Conservation (phyloP, 768 basidiomycete genomes). For the Russula ochroleuca region DNA sequence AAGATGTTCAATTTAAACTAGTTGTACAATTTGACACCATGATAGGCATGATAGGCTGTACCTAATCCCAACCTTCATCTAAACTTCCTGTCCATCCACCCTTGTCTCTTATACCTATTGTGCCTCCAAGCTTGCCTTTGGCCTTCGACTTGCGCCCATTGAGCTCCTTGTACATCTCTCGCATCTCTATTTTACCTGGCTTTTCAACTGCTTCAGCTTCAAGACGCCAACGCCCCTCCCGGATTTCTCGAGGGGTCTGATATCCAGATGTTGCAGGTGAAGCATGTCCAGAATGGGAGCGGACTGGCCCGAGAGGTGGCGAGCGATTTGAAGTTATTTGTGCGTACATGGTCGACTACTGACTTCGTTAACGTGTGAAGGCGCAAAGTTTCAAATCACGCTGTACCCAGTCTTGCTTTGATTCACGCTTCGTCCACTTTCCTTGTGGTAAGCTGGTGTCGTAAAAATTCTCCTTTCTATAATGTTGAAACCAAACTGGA, state of each 20-base stretch:
- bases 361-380: background rate
- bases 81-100: slow-evolving; percentile 60
- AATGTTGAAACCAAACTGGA: slow-evolving; percentile 92
- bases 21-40: no score
- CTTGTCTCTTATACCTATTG: slow-evolving; percentile 61
- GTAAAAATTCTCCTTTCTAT: slow-evolving; percentile 82
- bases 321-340: slow-evolving; percentile 31
- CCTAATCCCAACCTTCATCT: slow-evolving; percentile 34
- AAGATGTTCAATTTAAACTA: no score
- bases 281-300: slow-evolving; percentile 42
- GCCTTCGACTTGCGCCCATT: slow-evolving; percentile 75
- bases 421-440: slow-evolving; percentile 91
- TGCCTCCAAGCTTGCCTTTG: slow-evolving; percentile 68
- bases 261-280: slow-evolving; percentile 53
- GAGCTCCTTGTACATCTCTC: slow-evolving; percentile 87
- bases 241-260: slow-evolving; percentile 73
- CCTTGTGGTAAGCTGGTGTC: slow-evolving; percentile 72
- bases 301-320: slow-evolving; percentile 39
- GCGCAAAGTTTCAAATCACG: slow-evolving; percentile 1
- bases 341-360: slow-evolving; percentile 11
- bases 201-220: slow-evolving; percentile 48
- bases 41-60: no score
- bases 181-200: slow-evolving; percentile 80
- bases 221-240: slow-evolving; percentile 69
- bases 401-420: slow-evolving; percentile 87